phyloP scores from a whole-genome alignment of 306 rosid genomes.

The Cucurbita pepo region DNA sequence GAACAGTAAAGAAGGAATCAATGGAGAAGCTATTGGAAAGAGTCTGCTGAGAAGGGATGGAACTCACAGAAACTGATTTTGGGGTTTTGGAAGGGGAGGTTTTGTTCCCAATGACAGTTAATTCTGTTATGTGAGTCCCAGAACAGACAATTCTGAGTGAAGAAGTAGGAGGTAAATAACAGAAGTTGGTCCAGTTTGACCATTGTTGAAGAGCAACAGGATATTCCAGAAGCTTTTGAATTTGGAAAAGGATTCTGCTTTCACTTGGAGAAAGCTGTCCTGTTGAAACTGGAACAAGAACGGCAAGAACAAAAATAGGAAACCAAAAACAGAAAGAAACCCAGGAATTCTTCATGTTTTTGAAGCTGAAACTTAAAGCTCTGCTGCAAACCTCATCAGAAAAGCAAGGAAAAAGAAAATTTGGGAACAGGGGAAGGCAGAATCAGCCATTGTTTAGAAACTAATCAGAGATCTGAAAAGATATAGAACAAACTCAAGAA shows the following conservation, averaged over 20 bases:
- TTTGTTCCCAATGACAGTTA: slow-evolving; percentile 44
- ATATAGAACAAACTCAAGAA: slow-evolving; percentile 11
- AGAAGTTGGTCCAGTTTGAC: slow-evolving; percentile 56
- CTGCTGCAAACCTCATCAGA: slow-evolving; percentile 8
- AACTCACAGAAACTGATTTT: background rate
- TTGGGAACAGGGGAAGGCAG: slow-evolving; percentile 1
- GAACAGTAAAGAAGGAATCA: slow-evolving; percentile 42
- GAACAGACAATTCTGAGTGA: slow-evolving; percentile 48
- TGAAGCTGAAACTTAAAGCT: slow-evolving; percentile 6
- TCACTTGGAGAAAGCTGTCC: slow-evolving; percentile 44
- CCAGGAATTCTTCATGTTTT: slow-evolving; percentile 40
- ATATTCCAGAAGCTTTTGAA: slow-evolving; percentile 53
- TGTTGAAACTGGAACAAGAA: slow-evolving; percentile 29
- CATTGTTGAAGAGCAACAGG: slow-evolving; percentile 55
- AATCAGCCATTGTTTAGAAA: background rate
- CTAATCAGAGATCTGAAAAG: slow-evolving; percentile 30
- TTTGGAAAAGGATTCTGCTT: slow-evolving; percentile 39
- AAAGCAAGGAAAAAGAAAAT: background rate
- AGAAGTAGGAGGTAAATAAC: slow-evolving; percentile 47
- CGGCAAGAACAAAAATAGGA: slow-evolving; percentile 19
- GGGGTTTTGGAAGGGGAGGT: slow-evolving; percentile 15
- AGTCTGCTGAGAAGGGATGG: slow-evolving; percentile 14
- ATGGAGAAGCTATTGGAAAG: slow-evolving; percentile 55
- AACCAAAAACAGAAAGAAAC: slow-evolving; percentile 23
- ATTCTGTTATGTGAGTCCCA: slow-evolving; percentile 34